phyloP scores from a whole-genome alignment of 441 rosid species.

The Adansonia madagascariensis region DNA sequence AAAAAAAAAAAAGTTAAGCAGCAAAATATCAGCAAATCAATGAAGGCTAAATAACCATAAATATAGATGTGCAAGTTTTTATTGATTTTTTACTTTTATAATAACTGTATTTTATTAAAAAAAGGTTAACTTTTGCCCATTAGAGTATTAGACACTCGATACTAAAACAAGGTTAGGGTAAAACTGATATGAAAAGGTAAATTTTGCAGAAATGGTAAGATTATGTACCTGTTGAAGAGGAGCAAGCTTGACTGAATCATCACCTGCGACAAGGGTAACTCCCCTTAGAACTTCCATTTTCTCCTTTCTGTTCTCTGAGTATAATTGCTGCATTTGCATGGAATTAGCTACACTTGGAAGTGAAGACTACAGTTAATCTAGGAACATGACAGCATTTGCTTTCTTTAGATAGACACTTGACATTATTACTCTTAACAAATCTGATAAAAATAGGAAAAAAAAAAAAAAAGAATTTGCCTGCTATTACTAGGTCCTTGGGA shows the following conservation, averaged over 20 bases:
- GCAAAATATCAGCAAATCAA: not conserved
- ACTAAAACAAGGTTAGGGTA: not conserved
- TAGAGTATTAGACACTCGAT: not conserved
- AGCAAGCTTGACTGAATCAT: conserved; percentile 44
- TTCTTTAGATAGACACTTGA: not conserved
- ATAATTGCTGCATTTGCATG: conserved; percentile 51
- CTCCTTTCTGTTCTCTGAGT: conserved; percentile 59
- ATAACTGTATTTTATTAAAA: too few relatives aligned
- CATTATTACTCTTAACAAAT: not conserved
- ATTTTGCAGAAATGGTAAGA: not conserved
- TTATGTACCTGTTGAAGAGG: conserved; percentile 55
- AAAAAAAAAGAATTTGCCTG: not conserved
- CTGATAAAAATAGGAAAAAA: not conserved
- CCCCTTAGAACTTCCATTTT: conserved; percentile 71
- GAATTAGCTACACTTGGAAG: not conserved
- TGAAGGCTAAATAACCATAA: not conserved
- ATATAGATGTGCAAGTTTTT: not conserved
- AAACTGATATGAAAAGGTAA: not conserved
- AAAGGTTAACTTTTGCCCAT: too few relatives aligned
- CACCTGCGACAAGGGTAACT: conserved; percentile 48
- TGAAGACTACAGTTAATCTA: not conserved
- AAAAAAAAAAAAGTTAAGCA: not conserved
- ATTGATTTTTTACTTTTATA: too few relatives aligned
- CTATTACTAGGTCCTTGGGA: not conserved
- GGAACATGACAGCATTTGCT: not conserved